Evolutionary conservation across 2,329 filamentous ascomycete species (phyloP), one percentile per base, ranked within the genome.

Genomic region (Fusarium chuoi): DNA sequence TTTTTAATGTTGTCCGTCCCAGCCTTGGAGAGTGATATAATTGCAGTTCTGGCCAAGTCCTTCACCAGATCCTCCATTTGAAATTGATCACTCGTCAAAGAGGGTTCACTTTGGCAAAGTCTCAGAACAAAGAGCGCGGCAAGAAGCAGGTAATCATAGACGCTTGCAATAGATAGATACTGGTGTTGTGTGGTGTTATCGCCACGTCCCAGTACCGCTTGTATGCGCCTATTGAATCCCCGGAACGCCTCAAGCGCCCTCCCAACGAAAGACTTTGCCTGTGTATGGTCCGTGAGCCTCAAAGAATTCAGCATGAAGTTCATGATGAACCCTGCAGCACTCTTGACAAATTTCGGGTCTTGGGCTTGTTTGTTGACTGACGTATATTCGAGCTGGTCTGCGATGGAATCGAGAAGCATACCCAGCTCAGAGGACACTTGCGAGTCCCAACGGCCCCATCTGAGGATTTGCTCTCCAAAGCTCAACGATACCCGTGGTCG

Each of bases 361-460:
- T 60, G 12, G 9, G 51, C 36, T 30, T 55, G 62, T 11, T 56
- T 44, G 17, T 58, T 52, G 22, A 30, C 48, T 5, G 49, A 38
- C 24, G 28, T 24, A 15, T 54, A 65, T 65, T 81, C 79, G n/a
- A 83, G 65, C 51, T 87, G 83, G 39, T 91, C 89, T 17, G 82
- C 78, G 38, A 92, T 81, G 79, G 86, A 89, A 78, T 92, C 90
- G 65, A 91, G 82, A n/a, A 90, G 80, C 44, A 91, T 83, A 5
- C 90, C 90, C 26, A 92, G 74, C 73, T 92, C 89, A 7, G 90
- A 91, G 4, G 90, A 91, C 5, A 87, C 85, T 38, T 84, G 84
- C 15, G 87, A 87, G 71, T 89, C 83, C 90, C 90, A 92, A 5
- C 73, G 51, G 13, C 84, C 85, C 90, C 90, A 92, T 63, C 80